Evolutionary conservation across 371 early-diverging fungal genomes (phyloP), one percentile per base, ranked within the genome.

Genomic region (Mucor piriformis): DNA sequence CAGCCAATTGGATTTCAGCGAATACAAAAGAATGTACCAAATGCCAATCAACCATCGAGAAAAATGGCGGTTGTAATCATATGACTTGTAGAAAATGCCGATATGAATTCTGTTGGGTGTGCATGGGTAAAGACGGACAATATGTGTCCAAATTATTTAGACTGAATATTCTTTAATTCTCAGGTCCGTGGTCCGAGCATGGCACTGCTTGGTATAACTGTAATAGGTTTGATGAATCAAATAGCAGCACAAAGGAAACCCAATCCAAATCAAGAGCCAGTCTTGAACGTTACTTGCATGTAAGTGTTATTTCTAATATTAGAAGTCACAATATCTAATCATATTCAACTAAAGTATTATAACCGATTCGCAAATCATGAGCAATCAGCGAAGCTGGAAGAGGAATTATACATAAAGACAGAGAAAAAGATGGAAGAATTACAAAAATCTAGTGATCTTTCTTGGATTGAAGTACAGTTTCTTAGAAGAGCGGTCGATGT

Each of bases 381-480:
- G 64, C 95, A 95, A 69, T 92, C 92, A 7, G 93, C 94, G 11
- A 90, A 90, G 67, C 79, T 97, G 25, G 93, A 93, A 64, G 86
- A 86, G 60, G 89, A 93, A 61, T 80, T 96, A 42, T 89, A 92
- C 64, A 64, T 74, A 33, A 87, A 89, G 65, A 95, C 95, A 18
- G 96, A 96, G 64, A 85, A 85, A 58, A 93, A 93, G 64, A 98
- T 98, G 96, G 93, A 94, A 57, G 90, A 91, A 64, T 90, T 96
- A 87, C 97, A 97, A 74, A 82, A 84, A 48, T 82, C 84, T 18
- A 88, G 91, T 25, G 88, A 88, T 24, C 78, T 97, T 40, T 93
- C 96, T 24, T 98, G 98, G 98, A 98, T 97, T 66, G 97, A 98
- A 75, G 96, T 95, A 0, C 97, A 98, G 75, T 98, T 97, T 69